Base-by-base conservation (phyloP, 2,329 filamentous ascomycete genomes). In the Sporothrix dimorphospora region DNA sequence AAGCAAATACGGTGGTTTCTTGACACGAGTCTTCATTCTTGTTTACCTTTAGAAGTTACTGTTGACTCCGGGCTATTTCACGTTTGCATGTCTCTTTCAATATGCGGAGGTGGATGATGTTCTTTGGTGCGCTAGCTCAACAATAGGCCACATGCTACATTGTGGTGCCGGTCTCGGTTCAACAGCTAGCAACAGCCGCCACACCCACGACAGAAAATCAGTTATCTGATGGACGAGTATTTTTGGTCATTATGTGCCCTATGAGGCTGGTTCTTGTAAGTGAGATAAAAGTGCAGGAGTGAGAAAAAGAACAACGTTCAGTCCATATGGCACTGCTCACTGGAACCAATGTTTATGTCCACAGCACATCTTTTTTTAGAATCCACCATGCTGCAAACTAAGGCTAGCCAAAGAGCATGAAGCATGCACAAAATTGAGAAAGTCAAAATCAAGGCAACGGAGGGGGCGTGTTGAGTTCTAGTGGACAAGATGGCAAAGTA, bases 251-350 rank as follows among this genome's bases (percentile, higher is more conserved):
- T 21, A 6, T 16, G 57, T 42, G 57, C 57, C 57, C 57, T 42
- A 38, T 16, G 8, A 61, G 57, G 57, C n/a, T 42, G 34, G 19
- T 42, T 63, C 34, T n/a, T 63, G 57, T 3, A 4, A 24, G 34
- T 40, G 38, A 24, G n/a, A 61, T 21, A 38, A 1, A 61, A 61
- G 57, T 40, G 19, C 19, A 40, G 14, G 24, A 49, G 4, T 2
- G 34, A 12, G 8, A 40, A 42, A 42, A 63, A 24, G 21, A 21
- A 61, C 7, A 57, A 57, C 53, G 27, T 57, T 27, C 53, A 57
- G 34, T 27, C 53, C 53, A 57, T 57, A 57, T 63, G 57, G 34
- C 57, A 34, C n/a, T 14, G 34, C 57, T 42, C 27, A 57, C 53
- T 24, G n/a, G 21, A 24, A 53, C 47, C 8, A 42, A 21, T 24